Base-by-base conservation (phyloP, 2,329 filamentous ascomycete genomes). In the Tolypocladium inflatum region DNA sequence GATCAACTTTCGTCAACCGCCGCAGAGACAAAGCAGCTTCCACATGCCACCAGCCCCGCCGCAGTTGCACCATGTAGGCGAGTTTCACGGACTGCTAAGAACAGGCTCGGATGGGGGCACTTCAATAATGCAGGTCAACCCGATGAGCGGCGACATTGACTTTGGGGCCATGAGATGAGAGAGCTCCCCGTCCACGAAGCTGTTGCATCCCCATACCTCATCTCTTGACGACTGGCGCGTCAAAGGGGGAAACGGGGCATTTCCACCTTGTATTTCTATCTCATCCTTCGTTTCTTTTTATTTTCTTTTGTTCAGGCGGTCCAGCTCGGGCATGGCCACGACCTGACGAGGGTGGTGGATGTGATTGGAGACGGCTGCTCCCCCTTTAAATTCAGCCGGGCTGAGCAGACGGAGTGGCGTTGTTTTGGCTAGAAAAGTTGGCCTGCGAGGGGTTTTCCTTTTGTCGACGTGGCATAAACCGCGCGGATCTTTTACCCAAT, bases 41-140 rank as follows among this genome's bases (percentile, higher is more conserved):
- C 69, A 69, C 19, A 64, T 75, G 55, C 65, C 48, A 13, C 30
- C 64, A 26, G 56, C 62, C 3, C 71, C 68, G 35, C 59, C 65
- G 2, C 65, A 69, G 17, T 62, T 68, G 63, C 61, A 63, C 15
- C 61, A 63, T 19, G 62, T 66, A 2, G 64, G 73, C 3, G 78
- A 80, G 55, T 82, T 80, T 55, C 79, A 81, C 33, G 73, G 75
- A 1, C 63, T 82, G 2, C 79, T 80, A 58, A 70, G 78, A 43
- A 71, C 73, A 13, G 76, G 73, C 56, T 70, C 75, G 0, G 77
- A 79, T 48, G 58, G 57, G 19, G 57, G 52, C n/a, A 48, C 53
- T 17, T 48, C 59, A 13, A 65, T 72, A 57, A 59, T 65, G 15
- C 67, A 63, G 13, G 66, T 73, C 56, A 65, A 63, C 30, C 23